Conservation (phyloP, 768 basidiomycete genomes). For the Suillus decipiens region DNA sequence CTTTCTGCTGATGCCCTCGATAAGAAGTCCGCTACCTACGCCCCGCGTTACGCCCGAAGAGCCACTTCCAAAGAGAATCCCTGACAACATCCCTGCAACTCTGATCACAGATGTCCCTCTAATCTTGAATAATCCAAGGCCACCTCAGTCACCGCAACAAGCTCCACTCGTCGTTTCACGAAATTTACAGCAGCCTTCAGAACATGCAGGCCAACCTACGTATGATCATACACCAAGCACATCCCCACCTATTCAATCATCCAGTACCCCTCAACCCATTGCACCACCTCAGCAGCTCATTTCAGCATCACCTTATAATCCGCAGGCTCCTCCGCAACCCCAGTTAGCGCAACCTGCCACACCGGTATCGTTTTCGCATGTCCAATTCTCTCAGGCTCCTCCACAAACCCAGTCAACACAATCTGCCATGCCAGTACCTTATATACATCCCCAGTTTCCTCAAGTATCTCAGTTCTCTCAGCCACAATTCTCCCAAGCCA, state of each 20-base stretch:
- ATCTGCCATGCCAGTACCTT: constrained; percentile 6
- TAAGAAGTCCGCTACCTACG: constrained; percentile 64
- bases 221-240: constrained; percentile 11
- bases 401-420: constrained; percentile 22
- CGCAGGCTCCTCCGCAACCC: constrained; percentile 16
- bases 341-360: constrained; percentile 21
- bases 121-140: constrained; percentile 4
- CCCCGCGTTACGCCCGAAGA: constrained; percentile 58
- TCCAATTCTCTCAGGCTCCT: constrained; percentile 14
- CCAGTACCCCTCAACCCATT: constrained; percentile 11
- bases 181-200: constrained; percentile 6
- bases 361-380: not conserved
- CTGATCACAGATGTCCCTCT: constrained; percentile 2
- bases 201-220: not conserved
- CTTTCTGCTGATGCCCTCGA: constrained; percentile 20
- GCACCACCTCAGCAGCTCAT: constrained; percentile 15
- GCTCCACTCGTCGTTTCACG: constrained; percentile 6
- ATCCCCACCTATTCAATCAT: not conserved
- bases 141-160: not conserved
- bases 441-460: constrained; percentile 13
- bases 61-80: constrained; percentile 17
- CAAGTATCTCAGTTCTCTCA: constrained; percentile 24
- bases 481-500: constrained; percentile 19
- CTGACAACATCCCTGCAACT: constrained; percentile 8
- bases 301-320: constrained; percentile 15